phyloP scores from a whole-genome alignment of 140 eudicot species.

The Oenanthe javanica region DNA sequence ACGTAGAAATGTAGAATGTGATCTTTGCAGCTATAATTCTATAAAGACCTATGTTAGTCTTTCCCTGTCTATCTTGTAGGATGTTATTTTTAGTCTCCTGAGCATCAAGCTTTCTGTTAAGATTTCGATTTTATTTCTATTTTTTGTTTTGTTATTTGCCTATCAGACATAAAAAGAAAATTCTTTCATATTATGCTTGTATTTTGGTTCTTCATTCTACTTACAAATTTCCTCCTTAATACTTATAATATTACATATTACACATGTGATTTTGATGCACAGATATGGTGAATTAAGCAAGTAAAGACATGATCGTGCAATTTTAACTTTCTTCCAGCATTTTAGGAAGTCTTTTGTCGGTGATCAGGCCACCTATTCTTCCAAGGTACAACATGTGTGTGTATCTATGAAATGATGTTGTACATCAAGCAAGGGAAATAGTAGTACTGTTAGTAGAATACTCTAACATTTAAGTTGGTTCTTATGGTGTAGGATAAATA shows the following conservation, averaged over 20 bases:
- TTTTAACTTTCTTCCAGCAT: constrained; percentile 76
- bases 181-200: not conserved
- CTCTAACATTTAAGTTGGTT: not conserved
- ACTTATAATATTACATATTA: not conserved
- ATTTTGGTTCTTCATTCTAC: not conserved
- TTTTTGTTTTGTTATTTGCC: not conserved
- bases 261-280: constrained; percentile 27
- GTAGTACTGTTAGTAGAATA: not conserved
- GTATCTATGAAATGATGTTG: constrained; percentile 3
- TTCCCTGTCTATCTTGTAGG: not conserved
- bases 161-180: not conserved
- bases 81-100: not conserved
- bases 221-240: not conserved
- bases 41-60: not conserved
- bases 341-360: constrained; percentile 88
- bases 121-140: not conserved
- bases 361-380: constrained; percentile 88
- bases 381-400: constrained; percentile 46
- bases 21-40: not conserved
- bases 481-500: not conserved
- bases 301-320: constrained; percentile 93
- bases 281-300: constrained; percentile 84
- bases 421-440: not conserved
- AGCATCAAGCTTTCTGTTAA: not conserved
- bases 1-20: not conserved